Evolutionary conservation across 208 protist genomes (phyloP), one percentile per base, ranked within the genome.

Genomic region (Naegleria lovaniensis): DNA sequence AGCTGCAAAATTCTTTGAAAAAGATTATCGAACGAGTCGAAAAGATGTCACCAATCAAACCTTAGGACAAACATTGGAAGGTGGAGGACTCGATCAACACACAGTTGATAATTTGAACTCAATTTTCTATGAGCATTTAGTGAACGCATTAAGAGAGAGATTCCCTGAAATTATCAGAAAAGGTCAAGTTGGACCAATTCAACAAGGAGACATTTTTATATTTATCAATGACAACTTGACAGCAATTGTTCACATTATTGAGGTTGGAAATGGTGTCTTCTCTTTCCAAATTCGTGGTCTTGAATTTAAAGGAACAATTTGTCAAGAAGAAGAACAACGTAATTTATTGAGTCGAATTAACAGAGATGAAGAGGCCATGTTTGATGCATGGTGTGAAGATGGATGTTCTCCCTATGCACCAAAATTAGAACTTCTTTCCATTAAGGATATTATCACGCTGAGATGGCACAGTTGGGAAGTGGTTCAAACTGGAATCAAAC

Each of bases 221-320:
- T 16, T 89, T 25, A 40, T 89, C 22, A 89, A 89, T 40, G 85
- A 89, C 15, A 40, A 38, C 5, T 67, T 89, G 29, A 89, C 85
- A 29, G 19, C 16, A 22, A 67, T 89, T 39, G 51, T 89, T 41
- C 85, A 89, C 33, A 43, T 89, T 38, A 89, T 67, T 89, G 85
- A 89, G 39, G 48, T 89, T 67, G 85, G 85, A 9, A 89, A 67
- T 89, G 85, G 85, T 41, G 19, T 89, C 7, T 5, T 16, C 2
- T 41, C 85, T 22, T 89, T 75, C 25, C 85, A 89, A 89, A 33
- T 89, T 33, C 11, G 85, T 25, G 85, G 85, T 41, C n/a, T 89
- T 5, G 85, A 89, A 67, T 89, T 89, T 40, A 89, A 89, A 40
- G 85, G 85, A 41, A 89, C 85, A 29, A 67, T 89, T 38, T 89